phyloP scores from a whole-genome alignment of 2,329 filamentous ascomycete genomes.

The Fusarium kyushuense region DNA sequence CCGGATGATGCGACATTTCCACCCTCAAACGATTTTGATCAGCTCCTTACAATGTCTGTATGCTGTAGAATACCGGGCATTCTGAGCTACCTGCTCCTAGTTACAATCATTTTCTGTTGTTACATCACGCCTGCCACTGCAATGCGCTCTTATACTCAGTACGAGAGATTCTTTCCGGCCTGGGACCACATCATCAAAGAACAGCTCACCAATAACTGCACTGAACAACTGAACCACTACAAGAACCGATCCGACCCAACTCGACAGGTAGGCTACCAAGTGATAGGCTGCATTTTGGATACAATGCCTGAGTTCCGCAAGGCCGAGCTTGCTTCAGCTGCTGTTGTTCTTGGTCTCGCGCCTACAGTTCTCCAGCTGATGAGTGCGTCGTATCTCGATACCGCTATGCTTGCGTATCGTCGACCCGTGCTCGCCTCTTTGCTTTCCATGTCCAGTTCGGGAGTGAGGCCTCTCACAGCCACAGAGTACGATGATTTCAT shows the following conservation, averaged over 20 bases:
- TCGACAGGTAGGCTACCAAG: slow-evolving; percentile 5
- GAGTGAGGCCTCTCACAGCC: slow-evolving; percentile 19
- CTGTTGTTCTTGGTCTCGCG: slow-evolving; percentile 40
- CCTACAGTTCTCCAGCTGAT: slow-evolving; percentile 37
- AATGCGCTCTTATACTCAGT: slow-evolving; percentile 25
- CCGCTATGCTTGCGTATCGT: slow-evolving; percentile 32
- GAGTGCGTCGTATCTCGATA: slow-evolving; percentile 39
- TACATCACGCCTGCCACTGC: neutral
- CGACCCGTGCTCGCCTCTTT: slow-evolving; percentile 39
- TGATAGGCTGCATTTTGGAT: slow-evolving; percentile 39
- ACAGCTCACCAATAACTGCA: slow-evolving; percentile 12
- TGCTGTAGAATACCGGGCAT: neutral
- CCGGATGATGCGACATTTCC: neutral
- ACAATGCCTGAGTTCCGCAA: slow-evolving; percentile 43
- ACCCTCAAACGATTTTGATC: neutral
- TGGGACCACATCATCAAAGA: slow-evolving; percentile 20
- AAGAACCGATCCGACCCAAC: neutral
- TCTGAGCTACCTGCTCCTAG: neutral
- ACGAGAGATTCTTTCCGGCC: slow-evolving; percentile 38
- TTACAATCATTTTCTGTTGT: neutral
- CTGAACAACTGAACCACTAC: neutral
- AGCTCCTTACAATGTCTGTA: neutral
- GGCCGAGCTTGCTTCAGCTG: slow-evolving; percentile 39
- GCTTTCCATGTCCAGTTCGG: slow-evolving; percentile 32
- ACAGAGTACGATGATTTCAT: slow-evolving; percentile 22